Evolutionary conservation across 371 early-diverging fungal genomes (phyloP).

Genomic region (Encephalitozoon cuniculi): DNA sequence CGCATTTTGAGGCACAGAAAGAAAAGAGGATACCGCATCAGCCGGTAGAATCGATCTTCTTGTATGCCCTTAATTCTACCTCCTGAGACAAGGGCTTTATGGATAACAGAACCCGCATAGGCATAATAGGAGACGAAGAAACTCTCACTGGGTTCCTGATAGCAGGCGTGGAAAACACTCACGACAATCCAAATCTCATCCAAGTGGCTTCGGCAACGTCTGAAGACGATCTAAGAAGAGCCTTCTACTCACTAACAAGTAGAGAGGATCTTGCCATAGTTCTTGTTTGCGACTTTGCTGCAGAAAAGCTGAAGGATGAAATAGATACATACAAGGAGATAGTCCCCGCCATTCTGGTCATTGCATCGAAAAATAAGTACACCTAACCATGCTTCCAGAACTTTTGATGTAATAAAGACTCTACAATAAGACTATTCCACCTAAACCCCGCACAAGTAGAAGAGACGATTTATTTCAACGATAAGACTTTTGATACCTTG

Average conservation of each 20-base stretch:
- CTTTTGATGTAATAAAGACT: neutral
- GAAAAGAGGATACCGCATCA: neutral
- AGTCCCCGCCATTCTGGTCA: conserved; percentile 53
- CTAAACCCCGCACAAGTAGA: neutral
- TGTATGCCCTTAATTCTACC: neutral
- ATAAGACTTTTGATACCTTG: conserved; percentile 67
- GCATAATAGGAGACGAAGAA: conserved; percentile 58
- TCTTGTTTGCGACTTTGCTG: conserved; percentile 53
- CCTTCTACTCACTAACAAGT: conserved; percentile 25
- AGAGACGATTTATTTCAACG: conserved; percentile 53
- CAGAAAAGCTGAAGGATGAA: conserved; percentile 41
- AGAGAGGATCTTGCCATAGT: conserved; percentile 58
- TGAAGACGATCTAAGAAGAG: conserved; percentile 41
- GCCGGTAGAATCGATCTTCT: neutral
- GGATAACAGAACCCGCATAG: conserved; percentile 42
- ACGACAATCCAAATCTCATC: conserved; percentile 37
- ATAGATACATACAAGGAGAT: conserved; percentile 41
- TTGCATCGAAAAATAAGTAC: conserved; percentile 45
- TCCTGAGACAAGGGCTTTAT: neutral
- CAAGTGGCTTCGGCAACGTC: conserved; percentile 26
- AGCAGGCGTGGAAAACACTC: conserved; percentile 48
- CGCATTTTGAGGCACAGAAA: too few relatives aligned
- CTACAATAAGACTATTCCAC: neutral
- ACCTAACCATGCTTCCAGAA: neutral
- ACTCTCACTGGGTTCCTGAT: conserved; percentile 57